phyloP scores from a whole-genome alignment of 306 rosid species.

The Vigna reflexopilosa region DNA sequence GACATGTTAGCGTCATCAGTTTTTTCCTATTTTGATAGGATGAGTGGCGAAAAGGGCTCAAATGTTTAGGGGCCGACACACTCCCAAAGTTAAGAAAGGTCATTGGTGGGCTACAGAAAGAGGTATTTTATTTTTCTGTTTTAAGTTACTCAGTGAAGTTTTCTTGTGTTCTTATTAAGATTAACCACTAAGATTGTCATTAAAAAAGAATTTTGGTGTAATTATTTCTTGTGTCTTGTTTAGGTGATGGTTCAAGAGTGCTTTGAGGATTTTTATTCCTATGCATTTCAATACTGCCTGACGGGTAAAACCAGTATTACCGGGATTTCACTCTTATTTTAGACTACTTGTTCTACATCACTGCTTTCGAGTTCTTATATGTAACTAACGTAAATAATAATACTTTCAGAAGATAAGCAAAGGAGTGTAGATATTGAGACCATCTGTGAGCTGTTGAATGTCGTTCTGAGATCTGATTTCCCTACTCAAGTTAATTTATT shows the following conservation, averaged over 20 bases:
- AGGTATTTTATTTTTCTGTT: slow-evolving; percentile 51
- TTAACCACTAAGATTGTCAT: slow-evolving; percentile 18
- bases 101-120: slow-evolving; percentile 55
- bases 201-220: slow-evolving; percentile 30
- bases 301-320: slow-evolving; percentile 57
- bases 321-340: slow-evolving; percentile 31
- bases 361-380: slow-evolving; percentile 32
- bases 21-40: slow-evolving; percentile 54
- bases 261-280: slow-evolving; percentile 69
- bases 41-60: slow-evolving; percentile 79
- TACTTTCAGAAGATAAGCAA: slow-evolving; percentile 68
- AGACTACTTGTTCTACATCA: slow-evolving; percentile 22
- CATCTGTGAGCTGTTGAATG: slow-evolving; percentile 58
- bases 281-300: slow-evolving; percentile 64
- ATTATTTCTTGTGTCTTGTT: slow-evolving; percentile 39
- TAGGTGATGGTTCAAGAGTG: slow-evolving; percentile 54
- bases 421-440: slow-evolving; percentile 72
- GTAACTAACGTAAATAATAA: slow-evolving; percentile 37
- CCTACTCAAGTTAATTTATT: slow-evolving; percentile 57
- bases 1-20: slow-evolving; percentile 11
- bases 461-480: slow-evolving; percentile 61
- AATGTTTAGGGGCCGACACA: slow-evolving; percentile 56
- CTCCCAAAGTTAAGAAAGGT: slow-evolving; percentile 58
- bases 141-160: slow-evolving; percentile 26
- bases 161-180: slow-evolving; percentile 32